These are phyloP conservation scores for Lachnum nothofagi DNA, from an alignment of 2,329 filamentous ascomycete species.

Conservation along the genomic window DNA sequence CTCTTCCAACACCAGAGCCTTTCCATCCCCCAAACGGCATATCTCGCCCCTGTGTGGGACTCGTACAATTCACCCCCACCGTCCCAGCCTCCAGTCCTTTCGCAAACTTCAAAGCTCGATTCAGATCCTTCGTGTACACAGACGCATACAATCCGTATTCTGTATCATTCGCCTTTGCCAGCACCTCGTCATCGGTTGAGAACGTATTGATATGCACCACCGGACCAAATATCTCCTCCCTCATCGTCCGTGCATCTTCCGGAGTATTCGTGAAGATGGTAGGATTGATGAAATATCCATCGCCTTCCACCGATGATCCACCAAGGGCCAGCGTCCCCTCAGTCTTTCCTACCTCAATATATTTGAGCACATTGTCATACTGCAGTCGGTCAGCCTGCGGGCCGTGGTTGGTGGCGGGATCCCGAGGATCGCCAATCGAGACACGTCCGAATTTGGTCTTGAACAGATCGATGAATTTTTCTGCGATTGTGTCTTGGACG, in stretches of 20 bases:
- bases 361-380: slow-evolving; percentile 4
- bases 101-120: slow-evolving; percentile 48
- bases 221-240: slow-evolving; percentile 60
- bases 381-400: slow-evolving; percentile 3
- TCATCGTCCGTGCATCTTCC: slow-evolving; percentile 39
- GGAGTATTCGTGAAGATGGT: slow-evolving; percentile 44
- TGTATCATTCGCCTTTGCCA: slow-evolving; percentile 58
- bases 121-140: slow-evolving; percentile 52
- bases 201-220: slow-evolving; percentile 51
- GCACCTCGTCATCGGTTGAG: slow-evolving; percentile 51
- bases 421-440: slow-evolving; percentile 65
- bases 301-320: slow-evolving; percentile 45
- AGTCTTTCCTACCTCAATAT: slow-evolving; percentile 5
- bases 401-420: slow-evolving; percentile 49
- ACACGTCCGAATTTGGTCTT: slow-evolving; percentile 53
- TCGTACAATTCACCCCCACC: slow-evolving; percentile 56
- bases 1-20: slow-evolving; percentile 31
- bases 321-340: not conserved
- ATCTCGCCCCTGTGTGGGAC: slow-evolving; percentile 41
- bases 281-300: slow-evolving; percentile 37
- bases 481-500: slow-evolving; percentile 53
- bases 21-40: slow-evolving; percentile 35
- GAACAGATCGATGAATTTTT: slow-evolving; percentile 59
- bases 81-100: slow-evolving; percentile 50
- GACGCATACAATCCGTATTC: slow-evolving; percentile 59